Evolutionary conservation across 768 basidiomycete genomes (phyloP).

Genomic region (Asterophora lycoperdoides): DNA sequence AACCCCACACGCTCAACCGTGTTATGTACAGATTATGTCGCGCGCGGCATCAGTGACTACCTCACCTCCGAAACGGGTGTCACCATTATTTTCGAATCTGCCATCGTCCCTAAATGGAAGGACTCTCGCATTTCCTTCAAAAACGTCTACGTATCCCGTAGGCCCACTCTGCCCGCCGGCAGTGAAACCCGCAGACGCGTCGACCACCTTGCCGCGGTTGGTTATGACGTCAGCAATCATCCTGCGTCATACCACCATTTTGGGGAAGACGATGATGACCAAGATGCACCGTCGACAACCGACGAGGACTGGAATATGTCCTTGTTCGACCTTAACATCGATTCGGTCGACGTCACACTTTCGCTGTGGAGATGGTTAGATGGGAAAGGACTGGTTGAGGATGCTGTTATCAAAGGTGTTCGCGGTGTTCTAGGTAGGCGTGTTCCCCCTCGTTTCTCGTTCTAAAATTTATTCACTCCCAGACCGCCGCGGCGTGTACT

Average conservation of each 20-base stretch:
- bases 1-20: conserved; percentile 2
- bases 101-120: conserved; percentile 97
- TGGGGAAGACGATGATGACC: conserved; percentile 58
- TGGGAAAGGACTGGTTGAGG: conserved; percentile 88
- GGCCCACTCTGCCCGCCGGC: conserved; percentile 39
- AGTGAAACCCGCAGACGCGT: conserved; percentile 19
- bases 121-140: conserved; percentile 95
- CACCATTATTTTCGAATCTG: conserved; percentile 93
- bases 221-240: conserved; percentile 76
- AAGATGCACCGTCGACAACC: conserved; percentile 20
- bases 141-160: conserved; percentile 90
- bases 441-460: background rate
- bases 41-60: conserved; percentile 86
- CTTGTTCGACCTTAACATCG: conserved; percentile 90
- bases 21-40: conserved; percentile 63
- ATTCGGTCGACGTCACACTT: conserved; percentile 92
- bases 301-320: conserved; percentile 71
- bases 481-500: conserved; percentile 87
- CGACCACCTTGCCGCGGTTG: conserved; percentile 55
- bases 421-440: conserved; percentile 83
- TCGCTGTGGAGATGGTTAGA: conserved; percentile 92
- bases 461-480: conserved; percentile 4
- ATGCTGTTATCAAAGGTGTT: conserved; percentile 91
- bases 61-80: conserved; percentile 91
- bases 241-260: conserved; percentile 56